A percentile compares a stretch with the other conserved stretches of the same genome.
These are phyloP conservation scores for Aureobasidium mangrovei DNA, from an alignment of 2,329 filamentous ascomycete genomes.

Conservation along the genomic window DNA sequence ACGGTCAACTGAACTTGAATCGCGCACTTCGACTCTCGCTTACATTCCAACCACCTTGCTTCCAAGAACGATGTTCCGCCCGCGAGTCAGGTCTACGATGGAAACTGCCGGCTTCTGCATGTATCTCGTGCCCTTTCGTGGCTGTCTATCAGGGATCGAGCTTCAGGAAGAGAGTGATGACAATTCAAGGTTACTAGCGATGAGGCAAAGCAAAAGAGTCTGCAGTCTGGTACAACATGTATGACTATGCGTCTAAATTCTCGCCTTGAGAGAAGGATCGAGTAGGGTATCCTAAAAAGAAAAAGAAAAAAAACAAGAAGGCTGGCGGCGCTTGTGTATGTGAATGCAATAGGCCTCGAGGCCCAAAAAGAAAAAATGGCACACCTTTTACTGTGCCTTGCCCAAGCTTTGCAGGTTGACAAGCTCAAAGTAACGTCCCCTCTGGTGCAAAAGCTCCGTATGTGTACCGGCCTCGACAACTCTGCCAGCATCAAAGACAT, in stretches of 20 bases:
- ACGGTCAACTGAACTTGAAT: conserved; percentile 3
- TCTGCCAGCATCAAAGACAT: conserved; percentile 86
- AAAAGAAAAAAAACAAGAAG: background rate
- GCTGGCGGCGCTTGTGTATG: background rate
- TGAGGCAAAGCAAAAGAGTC: too few species aligned
- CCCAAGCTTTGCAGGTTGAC: conserved; percentile 31
- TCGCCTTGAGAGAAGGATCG: background rate
- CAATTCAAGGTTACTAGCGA: too few species aligned
- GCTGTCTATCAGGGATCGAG: too few species aligned
- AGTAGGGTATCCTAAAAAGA: background rate
- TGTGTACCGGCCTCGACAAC: conserved; percentile 83
- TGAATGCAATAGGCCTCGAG: background rate
- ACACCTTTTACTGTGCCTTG: conserved; percentile 17
- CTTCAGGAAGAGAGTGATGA: too few species aligned
- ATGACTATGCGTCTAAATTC: too few species aligned
- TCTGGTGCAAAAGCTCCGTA: conserved; percentile 39
- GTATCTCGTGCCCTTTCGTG: too few species aligned
- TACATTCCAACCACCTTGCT: too few species aligned
- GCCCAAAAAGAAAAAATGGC: background rate
- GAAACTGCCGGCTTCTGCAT: too few species aligned
- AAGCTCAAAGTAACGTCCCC: conserved; percentile 34
- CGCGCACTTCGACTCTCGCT: background rate
- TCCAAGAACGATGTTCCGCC: too few species aligned
- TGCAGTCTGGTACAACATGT: too few species aligned
- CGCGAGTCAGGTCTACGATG: too few species aligned